These are phyloP conservation scores for Penicillium sp. DNA, from an alignment of 2,329 filamentous ascomycete genomes.

Conservation along the genomic window DNA sequence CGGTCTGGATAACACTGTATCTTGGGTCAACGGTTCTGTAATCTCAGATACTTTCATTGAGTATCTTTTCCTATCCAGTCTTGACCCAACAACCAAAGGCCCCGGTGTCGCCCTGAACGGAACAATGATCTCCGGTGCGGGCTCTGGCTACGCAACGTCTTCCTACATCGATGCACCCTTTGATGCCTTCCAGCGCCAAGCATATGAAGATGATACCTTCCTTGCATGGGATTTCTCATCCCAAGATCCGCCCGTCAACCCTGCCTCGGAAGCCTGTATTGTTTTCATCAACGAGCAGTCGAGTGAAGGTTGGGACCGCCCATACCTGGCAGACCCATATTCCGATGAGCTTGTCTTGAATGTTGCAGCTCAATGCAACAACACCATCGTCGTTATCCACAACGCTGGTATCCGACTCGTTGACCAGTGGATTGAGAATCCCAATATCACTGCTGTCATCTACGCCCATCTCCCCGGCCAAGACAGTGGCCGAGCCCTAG, in stretches of 20 bases:
- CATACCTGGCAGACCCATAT: constrained; percentile 19
- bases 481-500: constrained; percentile 71
- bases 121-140: constrained; percentile 50
- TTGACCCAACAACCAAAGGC: background rate
- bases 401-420: constrained; percentile 76
- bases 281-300: constrained; percentile 28
- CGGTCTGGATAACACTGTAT: constrained; percentile 10
- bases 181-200: constrained; percentile 55
- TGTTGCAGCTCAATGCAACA: constrained; percentile 72
- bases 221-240: constrained; percentile 59
- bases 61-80: background rate
- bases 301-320: constrained; percentile 17
- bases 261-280: constrained; percentile 19
- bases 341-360: constrained; percentile 57
- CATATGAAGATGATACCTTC: constrained; percentile 57
- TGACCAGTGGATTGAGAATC: constrained; percentile 58
- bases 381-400: constrained; percentile 89
- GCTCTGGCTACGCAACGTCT: constrained; percentile 51
- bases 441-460: constrained; percentile 70
- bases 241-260: constrained; percentile 39
- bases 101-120: constrained; percentile 45
- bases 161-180: constrained; percentile 55
- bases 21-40: constrained; percentile 5
- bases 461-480: constrained; percentile 73
- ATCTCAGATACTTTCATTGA: constrained; percentile 27